Evolutionary conservation across 768 basidiomycete genomes (phyloP), one percentile per base, ranked within the genome.

Genomic region (Amanita molliuscula): DNA sequence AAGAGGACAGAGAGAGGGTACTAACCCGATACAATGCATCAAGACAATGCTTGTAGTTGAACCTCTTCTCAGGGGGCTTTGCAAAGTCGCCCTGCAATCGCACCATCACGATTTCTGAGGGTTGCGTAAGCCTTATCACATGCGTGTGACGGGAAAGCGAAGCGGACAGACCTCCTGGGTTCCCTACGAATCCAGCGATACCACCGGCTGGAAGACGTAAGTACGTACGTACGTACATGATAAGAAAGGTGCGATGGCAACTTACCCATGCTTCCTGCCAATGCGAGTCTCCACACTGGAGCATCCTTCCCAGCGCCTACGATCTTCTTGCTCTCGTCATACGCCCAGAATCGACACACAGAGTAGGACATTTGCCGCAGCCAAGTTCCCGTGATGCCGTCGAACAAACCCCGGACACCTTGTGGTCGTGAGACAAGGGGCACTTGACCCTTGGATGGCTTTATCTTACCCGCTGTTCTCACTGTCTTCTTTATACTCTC

Each of bases 361-460:
- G 87, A 90, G 67, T 94, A 94, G 29, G 82, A 87, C 88, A 93
- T 90, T 67, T 95, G 91, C 25, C 91, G 78, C 65, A 95, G 67
- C 80, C 88, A 84, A 23, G 91, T 95, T 26, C 90, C 91, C 2
- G 83, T 72, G 52, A 92, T 88, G 15, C 91, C 91, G 61, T 92
- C 91, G 59, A 79, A 90, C 43, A 93, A 72, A 2, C 91, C 91
- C 34, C 79, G 73, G 44, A 70, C 67, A 52, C 80, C 80, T 78
- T 43, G 15, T 36, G 26, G 21, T n/a, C 13, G 35, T 54, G 11
- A 55, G 40, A 26, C 4, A 10, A n/a, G n/a, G 11, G 6, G 10
- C 16, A 31, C 6, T 35, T 10, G 26, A 48, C 37, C 25, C 40
- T 43, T 15, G 45, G n/a, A 31, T 67, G 69, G n/a, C 29, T 21